phyloP scores from a whole-genome alignment of 805 yeast genomes.

The Hanseniaspora singularis region DNA sequence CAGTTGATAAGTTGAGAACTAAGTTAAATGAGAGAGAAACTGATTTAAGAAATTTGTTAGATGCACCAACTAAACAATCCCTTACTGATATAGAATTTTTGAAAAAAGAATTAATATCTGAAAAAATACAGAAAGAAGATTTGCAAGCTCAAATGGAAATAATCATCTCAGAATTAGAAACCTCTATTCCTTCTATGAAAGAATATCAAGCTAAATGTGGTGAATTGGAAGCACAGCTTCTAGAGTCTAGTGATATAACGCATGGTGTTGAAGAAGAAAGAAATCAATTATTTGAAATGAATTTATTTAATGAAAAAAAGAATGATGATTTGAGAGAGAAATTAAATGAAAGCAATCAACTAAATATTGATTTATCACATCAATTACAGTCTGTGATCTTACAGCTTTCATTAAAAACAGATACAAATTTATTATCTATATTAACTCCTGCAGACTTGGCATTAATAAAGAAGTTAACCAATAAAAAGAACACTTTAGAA shows the following conservation, averaged over 20 bases:
- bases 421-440: conserved; percentile 40
- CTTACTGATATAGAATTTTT: conserved; percentile 37
- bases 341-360: conserved; percentile 37
- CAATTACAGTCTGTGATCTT: conserved; percentile 69
- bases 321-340: conserved; percentile 28
- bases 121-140: conserved; percentile 56
- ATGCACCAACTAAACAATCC: conserved; percentile 30
- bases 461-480: conserved; percentile 44
- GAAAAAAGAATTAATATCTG: conserved; percentile 55
- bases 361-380: conserved; percentile 61
- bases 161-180: conserved; percentile 64
- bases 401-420: conserved; percentile 47
- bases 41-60: conserved; percentile 5
- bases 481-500: conserved; percentile 24
- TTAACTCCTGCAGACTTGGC: conserved; percentile 51
- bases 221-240: conserved; percentile 43
- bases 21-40: conserved; percentile 29
- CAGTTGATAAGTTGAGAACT: conserved; percentile 29
- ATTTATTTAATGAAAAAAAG: conserved; percentile 20
- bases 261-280: conserved; percentile 42
- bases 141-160: conserved; percentile 59
- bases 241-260: conserved; percentile 42
- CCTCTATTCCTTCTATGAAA: conserved; percentile 62
- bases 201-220: conserved; percentile 51
- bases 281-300: conserved; percentile 26